Evolutionary conservation across 176 grass and related monocot species (phyloP).

Genomic region (Ampelocalamus luodianensis): DNA sequence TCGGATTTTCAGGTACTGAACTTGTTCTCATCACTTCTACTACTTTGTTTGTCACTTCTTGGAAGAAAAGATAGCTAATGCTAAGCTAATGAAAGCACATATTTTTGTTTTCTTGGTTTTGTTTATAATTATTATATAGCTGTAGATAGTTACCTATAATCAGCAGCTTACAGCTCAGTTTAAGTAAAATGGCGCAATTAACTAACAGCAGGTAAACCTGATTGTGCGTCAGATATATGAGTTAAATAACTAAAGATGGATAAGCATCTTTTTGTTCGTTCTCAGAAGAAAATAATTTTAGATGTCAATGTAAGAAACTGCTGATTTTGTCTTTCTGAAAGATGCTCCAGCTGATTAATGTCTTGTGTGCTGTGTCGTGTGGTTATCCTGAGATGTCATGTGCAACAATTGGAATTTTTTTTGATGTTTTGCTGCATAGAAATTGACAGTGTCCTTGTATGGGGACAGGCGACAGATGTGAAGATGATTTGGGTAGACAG

Average conservation of each 20-base stretch:
- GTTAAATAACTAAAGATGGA: neutral
- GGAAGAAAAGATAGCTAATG: slow-evolving; percentile 14
- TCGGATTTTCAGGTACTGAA: slow-evolving; percentile 76
- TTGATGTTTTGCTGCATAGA: neutral
- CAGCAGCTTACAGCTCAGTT: neutral
- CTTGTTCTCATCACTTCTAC: slow-evolving; percentile 16
- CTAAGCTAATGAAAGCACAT: neutral
- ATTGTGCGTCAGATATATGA: slow-evolving; percentile 4
- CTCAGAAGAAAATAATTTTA: slow-evolving; percentile 16
- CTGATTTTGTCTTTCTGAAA: slow-evolving; percentile 18
- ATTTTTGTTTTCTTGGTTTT: slow-evolving; percentile 10
- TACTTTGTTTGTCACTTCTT: slow-evolving; percentile 15
- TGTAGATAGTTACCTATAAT: slow-evolving; percentile 1
- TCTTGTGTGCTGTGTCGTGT: neutral
- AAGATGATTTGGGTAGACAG: slow-evolving; percentile 95
- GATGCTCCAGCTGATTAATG: neutral
- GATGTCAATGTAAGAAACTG: slow-evolving; percentile 2
- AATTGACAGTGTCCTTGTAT: slow-evolving; percentile 16
- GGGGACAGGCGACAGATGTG: slow-evolving; percentile 58
- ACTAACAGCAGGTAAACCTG: neutral
- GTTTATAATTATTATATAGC: slow-evolving; percentile 4
- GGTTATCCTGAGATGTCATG: neutral
- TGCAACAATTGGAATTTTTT: neutral
- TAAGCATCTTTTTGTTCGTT: neutral
- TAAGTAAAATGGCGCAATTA: neutral